phyloP scores from a whole-genome alignment of 352 stramenopile species.

The Phytopythium ostracodes region DNA sequence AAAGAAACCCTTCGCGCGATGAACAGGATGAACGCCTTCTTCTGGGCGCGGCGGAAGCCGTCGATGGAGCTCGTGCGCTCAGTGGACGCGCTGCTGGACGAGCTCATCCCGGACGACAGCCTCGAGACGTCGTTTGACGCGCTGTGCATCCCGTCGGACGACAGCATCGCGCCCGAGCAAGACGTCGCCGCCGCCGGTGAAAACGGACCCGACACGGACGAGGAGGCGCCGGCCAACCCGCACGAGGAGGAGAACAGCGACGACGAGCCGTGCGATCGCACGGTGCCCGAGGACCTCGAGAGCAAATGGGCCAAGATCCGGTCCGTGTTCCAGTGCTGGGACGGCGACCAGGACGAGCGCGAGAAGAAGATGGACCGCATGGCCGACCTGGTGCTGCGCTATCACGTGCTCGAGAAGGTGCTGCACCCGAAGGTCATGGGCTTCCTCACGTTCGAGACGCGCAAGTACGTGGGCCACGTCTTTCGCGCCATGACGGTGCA shows the following conservation, averaged over 20 bases:
- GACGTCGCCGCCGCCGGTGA: conserved; percentile 18
- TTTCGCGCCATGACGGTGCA: conserved; percentile 77
- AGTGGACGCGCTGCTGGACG: conserved; percentile 52
- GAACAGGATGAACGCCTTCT: conserved; percentile 77
- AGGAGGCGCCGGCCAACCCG: conserved; percentile 15
- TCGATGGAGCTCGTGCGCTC: conserved; percentile 72
- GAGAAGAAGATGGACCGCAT: conserved; percentile 82
- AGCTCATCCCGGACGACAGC: conserved; percentile 59
- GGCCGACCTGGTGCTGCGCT: conserved; percentile 67
- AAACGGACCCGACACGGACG: conserved; percentile 20
- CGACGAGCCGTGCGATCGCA: conserved; percentile 58
- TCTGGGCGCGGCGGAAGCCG: conserved; percentile 68
- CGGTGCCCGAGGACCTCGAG: conserved; percentile 69
- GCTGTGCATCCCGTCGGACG: conserved; percentile 28
- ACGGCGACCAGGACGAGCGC: conserved; percentile 61
- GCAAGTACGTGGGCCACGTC: conserved; percentile 76
- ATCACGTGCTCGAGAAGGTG: conserved; percentile 70
- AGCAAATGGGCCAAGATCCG: conserved; percentile 72
- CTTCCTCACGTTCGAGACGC: conserved; percentile 76
- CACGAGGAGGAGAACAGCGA: conserved; percentile 54
- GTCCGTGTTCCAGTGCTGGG: conserved; percentile 69
- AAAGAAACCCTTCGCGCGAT: conserved; percentile 7
- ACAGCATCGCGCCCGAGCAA: conserved; percentile 20
- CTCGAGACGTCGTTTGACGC: conserved; percentile 47
- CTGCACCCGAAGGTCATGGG: conserved; percentile 65